Percentiles rank a stretch among this genome's conserved stretches.
Conservation (phyloP, 2,329 filamentous ascomycete species). For the Aspergillus vadensis region DNA sequence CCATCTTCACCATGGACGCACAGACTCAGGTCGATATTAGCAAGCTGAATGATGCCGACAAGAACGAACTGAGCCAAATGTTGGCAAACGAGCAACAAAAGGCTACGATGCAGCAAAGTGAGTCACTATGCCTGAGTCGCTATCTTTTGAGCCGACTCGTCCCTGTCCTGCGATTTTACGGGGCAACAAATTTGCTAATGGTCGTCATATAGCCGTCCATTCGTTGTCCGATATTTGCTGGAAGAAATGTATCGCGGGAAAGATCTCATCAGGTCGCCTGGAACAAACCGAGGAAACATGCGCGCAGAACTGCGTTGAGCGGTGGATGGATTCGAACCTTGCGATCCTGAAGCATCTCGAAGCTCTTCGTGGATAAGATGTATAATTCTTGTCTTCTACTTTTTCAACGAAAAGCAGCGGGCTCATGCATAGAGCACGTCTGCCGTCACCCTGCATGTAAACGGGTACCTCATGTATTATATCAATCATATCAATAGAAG, state of each 20-base stretch:
- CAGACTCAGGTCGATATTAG: slow-evolving; percentile 61
- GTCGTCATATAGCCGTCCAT: slow-evolving; percentile 59
- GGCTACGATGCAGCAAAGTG: slow-evolving; percentile 58
- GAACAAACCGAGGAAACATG: slow-evolving; percentile 79
- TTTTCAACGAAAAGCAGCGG: background rate
- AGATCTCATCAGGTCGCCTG: slow-evolving; percentile 70
- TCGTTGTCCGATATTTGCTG: slow-evolving; percentile 79
- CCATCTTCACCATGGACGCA: slow-evolving; percentile 35
- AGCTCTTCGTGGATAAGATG: slow-evolving; percentile 52
- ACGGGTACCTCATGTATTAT: background rate
- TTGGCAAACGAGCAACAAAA: slow-evolving; percentile 83
- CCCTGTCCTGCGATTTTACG: background rate
- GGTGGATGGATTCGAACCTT: slow-evolving; percentile 87
- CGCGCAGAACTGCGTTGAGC: slow-evolving; percentile 87
- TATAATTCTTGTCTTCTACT: background rate
- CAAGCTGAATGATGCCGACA: slow-evolving; percentile 78
- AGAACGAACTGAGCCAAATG: slow-evolving; percentile 84
- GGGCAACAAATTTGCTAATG: slow-evolving; percentile 11
- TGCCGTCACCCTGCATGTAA: background rate
- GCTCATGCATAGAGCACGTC: background rate
- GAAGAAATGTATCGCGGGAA: slow-evolving; percentile 84
- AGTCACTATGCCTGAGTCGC: slow-evolving; percentile 19
- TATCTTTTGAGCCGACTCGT: background rate
- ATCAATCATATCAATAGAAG: background rate
- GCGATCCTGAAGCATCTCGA: slow-evolving; percentile 85